Conservation (phyloP, 495 filamentous ascomycete species). For the Podospora comata region DNA sequence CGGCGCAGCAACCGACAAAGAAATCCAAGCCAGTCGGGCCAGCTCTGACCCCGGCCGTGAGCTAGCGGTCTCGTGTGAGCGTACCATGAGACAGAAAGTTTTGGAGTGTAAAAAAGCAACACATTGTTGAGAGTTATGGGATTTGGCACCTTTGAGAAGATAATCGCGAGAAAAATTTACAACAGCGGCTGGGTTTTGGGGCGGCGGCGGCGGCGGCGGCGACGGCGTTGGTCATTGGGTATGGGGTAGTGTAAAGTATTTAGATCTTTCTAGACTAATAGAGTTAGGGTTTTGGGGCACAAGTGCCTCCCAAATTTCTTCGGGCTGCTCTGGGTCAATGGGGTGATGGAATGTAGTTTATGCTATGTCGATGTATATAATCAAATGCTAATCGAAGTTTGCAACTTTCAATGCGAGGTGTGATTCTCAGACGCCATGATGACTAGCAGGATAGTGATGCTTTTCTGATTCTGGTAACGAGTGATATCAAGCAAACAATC, state of each 20-base stretch:
- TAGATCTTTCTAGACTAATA: conserved; percentile 13
- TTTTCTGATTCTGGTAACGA: no score
- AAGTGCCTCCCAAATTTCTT: conserved; percentile 6
- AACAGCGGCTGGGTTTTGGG: neutral
- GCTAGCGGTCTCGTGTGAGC: neutral
- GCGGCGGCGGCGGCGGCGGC: neutral
- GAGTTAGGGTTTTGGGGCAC: conserved; percentile 13
- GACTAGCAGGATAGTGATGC: no score
- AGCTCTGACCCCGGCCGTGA: neutral
- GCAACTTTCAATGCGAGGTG: no score
- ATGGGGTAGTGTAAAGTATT: neutral
- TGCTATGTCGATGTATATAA: no score
- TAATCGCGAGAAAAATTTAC: neutral
- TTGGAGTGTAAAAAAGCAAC: neutral
- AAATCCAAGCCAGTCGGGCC: neutral
- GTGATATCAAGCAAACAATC: no score
- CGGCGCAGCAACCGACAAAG: conserved; percentile 11
- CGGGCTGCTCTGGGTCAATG: neutral
- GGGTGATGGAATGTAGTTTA: neutral
- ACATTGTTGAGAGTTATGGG: neutral
- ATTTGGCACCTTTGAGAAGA: neutral
- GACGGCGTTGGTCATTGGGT: neutral
- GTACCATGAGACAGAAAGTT: neutral
- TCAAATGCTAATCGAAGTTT: no score
- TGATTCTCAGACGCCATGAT: no score